Base-by-base conservation (phyloP, 1,284 basidiomycete genomes). In the Gymnopus androsaceus region DNA sequence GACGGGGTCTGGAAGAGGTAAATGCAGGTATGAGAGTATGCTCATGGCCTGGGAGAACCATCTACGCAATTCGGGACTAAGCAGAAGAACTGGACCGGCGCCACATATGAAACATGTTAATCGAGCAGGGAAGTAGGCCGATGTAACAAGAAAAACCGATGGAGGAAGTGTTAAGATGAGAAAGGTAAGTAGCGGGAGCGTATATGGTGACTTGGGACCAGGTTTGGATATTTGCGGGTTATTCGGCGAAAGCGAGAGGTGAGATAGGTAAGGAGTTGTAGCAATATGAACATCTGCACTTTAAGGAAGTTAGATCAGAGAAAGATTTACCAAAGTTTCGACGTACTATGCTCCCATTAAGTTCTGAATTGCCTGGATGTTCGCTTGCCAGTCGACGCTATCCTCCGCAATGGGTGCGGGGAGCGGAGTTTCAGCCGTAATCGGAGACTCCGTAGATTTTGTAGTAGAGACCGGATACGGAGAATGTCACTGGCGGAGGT, bases 161-260 rank as follows among this genome's bases (percentile, higher is more conserved):
- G 95, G 98, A 56, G 94, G 93, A 84, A 82, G 88, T 62, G 74
- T 98, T 57, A 84, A 95, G 59, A 90, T 99, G 88, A 82, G 94
- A 42, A 90, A 98, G 86, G 98, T 99, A 95, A 96, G 92, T 49
- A 87, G 74, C 37, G 79, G 73, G 0, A 78, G 71, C 1, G 84
- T 81, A 57, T 83, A 81, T 2, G 81, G 78, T 1, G 82, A 80
- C n/a, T 73, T 66, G 64, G 52, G 17, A 48, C 41, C 47, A 23
- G 25, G 48, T 21, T 30, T 40, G 30, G 37, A 45, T 21, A 38
- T 19, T 40, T 53, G 31, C 21, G 51, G 21, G 8, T 44, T 46
- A 21, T 36, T 53, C 12, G 54, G 48, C 14, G 54, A 48, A 15
- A 80, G 74, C n/a, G 76, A 74, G n/a, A 72, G 41, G 40, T 64